Conservation (phyloP, 148 eudicot species). For the Camellia sinensis region DNA sequence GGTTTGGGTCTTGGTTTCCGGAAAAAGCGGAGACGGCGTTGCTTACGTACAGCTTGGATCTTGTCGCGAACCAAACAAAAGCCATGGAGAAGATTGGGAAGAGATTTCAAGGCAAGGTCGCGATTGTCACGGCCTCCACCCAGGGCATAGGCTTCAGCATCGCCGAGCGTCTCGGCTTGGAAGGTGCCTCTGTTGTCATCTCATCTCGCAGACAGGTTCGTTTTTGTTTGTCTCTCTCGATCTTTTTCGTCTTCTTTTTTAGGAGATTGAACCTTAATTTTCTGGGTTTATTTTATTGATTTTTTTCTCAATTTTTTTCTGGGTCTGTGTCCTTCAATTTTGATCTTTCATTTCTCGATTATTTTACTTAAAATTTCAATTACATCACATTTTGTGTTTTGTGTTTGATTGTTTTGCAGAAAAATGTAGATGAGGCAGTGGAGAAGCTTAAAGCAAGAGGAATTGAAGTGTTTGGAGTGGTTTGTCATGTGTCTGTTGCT, state of each 20-base stretch:
- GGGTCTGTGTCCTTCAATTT: neutral
- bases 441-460: constrained; percentile 59
- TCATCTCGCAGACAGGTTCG: constrained; percentile 79
- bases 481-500: constrained; percentile 83
- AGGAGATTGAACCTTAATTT: neutral
- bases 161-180: constrained; percentile 77
- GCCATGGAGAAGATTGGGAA: constrained; percentile 46
- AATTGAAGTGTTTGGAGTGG: constrained; percentile 72
- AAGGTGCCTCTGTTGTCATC: constrained; percentile 86
- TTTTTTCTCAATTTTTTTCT: neutral
- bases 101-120: constrained; percentile 78
- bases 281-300: neutral
- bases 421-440: constrained; percentile 87
- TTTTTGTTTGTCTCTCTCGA: neutral
- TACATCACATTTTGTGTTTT: constrained; percentile 1
- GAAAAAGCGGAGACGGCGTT: too few relatives aligned
- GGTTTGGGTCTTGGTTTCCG: too few relatives aligned
- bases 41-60: too few relatives aligned
- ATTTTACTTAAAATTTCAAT: neutral
- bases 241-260: neutral
- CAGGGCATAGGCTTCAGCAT: constrained; percentile 86
- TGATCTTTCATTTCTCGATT: too few relatives aligned
- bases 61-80: too few relatives aligned
- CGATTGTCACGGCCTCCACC: constrained; percentile 88
- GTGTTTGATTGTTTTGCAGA: constrained; percentile 38